phyloP scores from a whole-genome alignment of 1,139 yeast genomes.

The Sugiyamaella grinbergsii region DNA sequence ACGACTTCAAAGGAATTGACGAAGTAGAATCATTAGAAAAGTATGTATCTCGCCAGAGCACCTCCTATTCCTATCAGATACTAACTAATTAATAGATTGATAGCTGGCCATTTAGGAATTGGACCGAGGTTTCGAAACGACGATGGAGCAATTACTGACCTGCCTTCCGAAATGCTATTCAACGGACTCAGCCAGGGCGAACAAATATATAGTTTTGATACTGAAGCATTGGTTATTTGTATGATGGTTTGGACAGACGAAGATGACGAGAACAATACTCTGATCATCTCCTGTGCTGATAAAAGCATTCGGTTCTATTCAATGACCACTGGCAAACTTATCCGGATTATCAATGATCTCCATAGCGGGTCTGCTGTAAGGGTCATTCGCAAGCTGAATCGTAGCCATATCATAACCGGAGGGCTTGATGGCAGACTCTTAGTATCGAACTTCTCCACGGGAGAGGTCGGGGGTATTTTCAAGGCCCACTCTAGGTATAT shows the following conservation, averaged over 20 bases:
- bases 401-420: slow-evolving; percentile 32
- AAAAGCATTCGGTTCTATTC: slow-evolving; percentile 30
- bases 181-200: slow-evolving; percentile 1
- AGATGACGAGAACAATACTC: slow-evolving; percentile 8
- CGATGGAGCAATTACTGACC: slow-evolving; percentile 3
- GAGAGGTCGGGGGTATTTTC: slow-evolving; percentile 13
- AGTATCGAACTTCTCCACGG: slow-evolving; percentile 25
- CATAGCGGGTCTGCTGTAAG: slow-evolving; percentile 32
- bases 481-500: slow-evolving; percentile 50
- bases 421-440: slow-evolving; percentile 43
- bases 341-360: slow-evolving; percentile 25
- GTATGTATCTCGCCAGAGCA: too few species aligned
- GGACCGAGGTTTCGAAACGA: slow-evolving; percentile 17
- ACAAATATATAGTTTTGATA: not conserved
- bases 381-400: slow-evolving; percentile 25
- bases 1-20: slow-evolving; percentile 2
- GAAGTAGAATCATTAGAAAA: slow-evolving; percentile 12
- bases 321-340: slow-evolving; percentile 23
- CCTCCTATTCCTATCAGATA: too few species aligned
- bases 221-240: slow-evolving; percentile 20
- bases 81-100: slow-evolving; percentile 2
- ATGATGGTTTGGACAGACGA: slow-evolving; percentile 6
- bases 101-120: slow-evolving; percentile 8
- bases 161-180: slow-evolving; percentile 18
- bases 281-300: slow-evolving; percentile 34